phyloP scores from a whole-genome alignment of 2,329 filamentous ascomycete genomes.

The Fusarium sp. region DNA sequence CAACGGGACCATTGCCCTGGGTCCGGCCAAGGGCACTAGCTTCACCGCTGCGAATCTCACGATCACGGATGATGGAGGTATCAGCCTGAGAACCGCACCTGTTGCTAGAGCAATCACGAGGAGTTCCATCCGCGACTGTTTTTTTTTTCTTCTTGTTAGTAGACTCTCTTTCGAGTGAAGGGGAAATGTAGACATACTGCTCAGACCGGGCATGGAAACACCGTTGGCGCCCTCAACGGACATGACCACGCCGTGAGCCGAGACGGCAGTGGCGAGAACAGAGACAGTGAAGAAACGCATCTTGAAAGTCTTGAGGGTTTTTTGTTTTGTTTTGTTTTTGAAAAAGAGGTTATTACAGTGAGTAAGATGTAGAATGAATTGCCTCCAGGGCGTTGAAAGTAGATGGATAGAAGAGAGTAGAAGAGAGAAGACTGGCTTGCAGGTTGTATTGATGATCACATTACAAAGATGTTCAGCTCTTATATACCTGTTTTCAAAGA shows the following conservation, averaged over 20 bases:
- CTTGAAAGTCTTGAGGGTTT: slow-evolving; percentile 12
- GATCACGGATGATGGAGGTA: slow-evolving; percentile 74
- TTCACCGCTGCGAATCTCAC: slow-evolving; percentile 65
- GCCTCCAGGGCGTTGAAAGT: not conserved
- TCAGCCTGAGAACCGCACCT: slow-evolving; percentile 74
- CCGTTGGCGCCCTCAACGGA: slow-evolving; percentile 68
- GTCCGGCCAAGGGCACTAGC: slow-evolving; percentile 72
- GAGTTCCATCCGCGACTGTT: slow-evolving; percentile 73
- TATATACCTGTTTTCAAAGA: not conserved
- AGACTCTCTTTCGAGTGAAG: not conserved
- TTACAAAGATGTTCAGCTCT: not conserved
- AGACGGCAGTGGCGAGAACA: slow-evolving; percentile 58
- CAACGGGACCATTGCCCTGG: slow-evolving; percentile 66
- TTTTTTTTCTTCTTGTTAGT: no score
- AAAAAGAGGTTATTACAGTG: not conserved
- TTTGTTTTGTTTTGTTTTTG: no score
- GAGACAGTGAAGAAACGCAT: slow-evolving; percentile 46
- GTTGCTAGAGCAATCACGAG: slow-evolving; percentile 72
- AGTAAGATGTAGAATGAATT: not conserved
- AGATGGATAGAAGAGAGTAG: not conserved
- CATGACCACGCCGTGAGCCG: slow-evolving; percentile 69
- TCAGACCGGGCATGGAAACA: slow-evolving; percentile 70
- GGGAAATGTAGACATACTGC: slow-evolving; percentile 32
- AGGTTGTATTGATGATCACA: not conserved
- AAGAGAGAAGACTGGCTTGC: not conserved